Conservation (phyloP, 2,329 filamentous ascomycete genomes). For the Cercospora citrullina region DNA sequence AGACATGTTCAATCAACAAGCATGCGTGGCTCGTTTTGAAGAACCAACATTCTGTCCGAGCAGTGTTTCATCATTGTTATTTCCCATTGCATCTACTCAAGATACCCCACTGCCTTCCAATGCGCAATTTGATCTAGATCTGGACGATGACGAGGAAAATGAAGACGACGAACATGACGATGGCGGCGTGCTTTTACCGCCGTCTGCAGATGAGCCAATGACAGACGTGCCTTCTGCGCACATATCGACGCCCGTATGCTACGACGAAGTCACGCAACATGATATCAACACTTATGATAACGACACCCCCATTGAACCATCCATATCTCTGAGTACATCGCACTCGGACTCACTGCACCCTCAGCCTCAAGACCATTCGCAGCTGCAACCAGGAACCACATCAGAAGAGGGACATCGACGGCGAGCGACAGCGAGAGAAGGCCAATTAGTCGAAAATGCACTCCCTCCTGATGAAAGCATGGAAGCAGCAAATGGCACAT, state of each 20-base stretch:
- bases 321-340: neutral
- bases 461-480: neutral
- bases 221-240: slow-evolving; percentile 8
- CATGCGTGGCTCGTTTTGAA: slow-evolving; percentile 34
- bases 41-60: slow-evolving; percentile 34
- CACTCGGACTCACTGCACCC: neutral
- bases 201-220: slow-evolving; percentile 10
- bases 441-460: neutral
- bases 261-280: slow-evolving; percentile 11
- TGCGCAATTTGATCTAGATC: slow-evolving; percentile 8
- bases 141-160: slow-evolving; percentile 15
- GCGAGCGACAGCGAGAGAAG: neutral
- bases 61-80: slow-evolving; percentile 22
- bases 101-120: slow-evolving; percentile 13
- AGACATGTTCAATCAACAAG: slow-evolving; percentile 26
- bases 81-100: slow-evolving; percentile 16
- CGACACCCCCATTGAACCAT: neutral
- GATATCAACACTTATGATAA: slow-evolving; percentile 3
- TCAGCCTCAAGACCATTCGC: neutral
- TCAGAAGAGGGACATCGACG: neutral
- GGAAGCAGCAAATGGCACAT: neutral
- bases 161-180: slow-evolving; percentile 21
- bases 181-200: slow-evolving; percentile 17
- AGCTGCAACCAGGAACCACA: neutral
- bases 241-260: neutral